A percentile compares a stretch with the other conserved stretches of the same genome.
phyloP scores from a whole-genome alignment of 768 basidiomycete species.

The Harrya chromipes region DNA sequence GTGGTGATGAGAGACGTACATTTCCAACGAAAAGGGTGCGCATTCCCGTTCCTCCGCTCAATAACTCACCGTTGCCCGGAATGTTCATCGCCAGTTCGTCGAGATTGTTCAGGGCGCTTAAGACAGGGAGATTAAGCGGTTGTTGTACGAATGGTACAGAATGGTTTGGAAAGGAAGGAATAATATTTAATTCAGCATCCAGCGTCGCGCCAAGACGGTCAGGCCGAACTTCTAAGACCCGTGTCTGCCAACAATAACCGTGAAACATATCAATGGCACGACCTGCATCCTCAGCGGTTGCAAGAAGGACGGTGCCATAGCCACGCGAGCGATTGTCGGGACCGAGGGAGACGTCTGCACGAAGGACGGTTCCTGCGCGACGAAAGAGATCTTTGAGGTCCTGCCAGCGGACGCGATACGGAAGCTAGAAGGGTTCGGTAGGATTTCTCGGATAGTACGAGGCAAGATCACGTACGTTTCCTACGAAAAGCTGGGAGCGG shows the following conservation, averaged over 20 bases:
- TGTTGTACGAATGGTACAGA: constrained; percentile 21
- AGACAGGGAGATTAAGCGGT: constrained; percentile 12
- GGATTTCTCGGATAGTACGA: background rate
- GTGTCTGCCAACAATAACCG: constrained; percentile 95
- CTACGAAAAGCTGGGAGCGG: constrained; percentile 92
- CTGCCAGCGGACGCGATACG: constrained; percentile 98
- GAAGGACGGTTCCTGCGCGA: constrained; percentile 85
- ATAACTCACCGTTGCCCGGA: constrained; percentile 20
- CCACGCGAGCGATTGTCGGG: constrained; percentile 92
- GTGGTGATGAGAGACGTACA: constrained; percentile 45
- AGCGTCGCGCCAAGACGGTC: constrained; percentile 57
- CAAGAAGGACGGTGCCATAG: constrained; percentile 92
- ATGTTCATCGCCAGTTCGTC: constrained; percentile 17
- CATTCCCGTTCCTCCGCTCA: constrained; percentile 32
- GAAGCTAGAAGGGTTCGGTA: constrained; percentile 56
- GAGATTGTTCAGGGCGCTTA: constrained; percentile 13
- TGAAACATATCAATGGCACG: constrained; percentile 96
- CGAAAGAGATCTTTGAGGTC: constrained; percentile 98
- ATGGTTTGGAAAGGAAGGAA: constrained; percentile 8
- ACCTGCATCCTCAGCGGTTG: constrained; percentile 91
- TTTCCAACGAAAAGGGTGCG: constrained; percentile 86
- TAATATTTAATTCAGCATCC: constrained; percentile 22
- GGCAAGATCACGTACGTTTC: constrained; percentile 64
- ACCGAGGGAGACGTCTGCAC: constrained; percentile 74
- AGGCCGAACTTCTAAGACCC: constrained; percentile 86